phyloP scores from a whole-genome alignment of 179 eudicot species.

The Patellifolia procumbens region DNA sequence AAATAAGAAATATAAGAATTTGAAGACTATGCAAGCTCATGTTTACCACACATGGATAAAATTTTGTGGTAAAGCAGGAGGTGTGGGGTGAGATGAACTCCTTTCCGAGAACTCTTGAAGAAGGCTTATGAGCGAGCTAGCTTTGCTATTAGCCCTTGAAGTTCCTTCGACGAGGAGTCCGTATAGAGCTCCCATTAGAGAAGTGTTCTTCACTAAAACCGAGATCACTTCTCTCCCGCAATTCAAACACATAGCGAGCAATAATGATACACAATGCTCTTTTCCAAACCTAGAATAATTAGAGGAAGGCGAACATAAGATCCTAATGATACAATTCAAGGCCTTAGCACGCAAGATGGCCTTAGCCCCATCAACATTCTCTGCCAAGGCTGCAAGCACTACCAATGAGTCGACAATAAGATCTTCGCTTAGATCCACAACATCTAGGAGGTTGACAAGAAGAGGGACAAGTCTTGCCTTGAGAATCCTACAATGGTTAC shows the following conservation, averaged over 20 bases:
- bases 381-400: conserved; percentile 62
- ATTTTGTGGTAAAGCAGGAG: conserved; percentile 44
- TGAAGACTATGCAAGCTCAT: not conserved
- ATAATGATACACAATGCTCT: conserved; percentile 66
- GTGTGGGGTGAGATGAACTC: conserved; percentile 35
- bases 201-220: conserved; percentile 66
- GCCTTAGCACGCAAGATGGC: conserved; percentile 46
- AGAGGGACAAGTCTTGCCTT: conserved; percentile 61
- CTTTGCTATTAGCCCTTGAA: conserved; percentile 63
- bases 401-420: conserved; percentile 56
- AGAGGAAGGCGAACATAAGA: conserved; percentile 44
- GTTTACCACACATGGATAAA: conserved; percentile 67
- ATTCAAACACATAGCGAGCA: conserved; percentile 58
- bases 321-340: conserved; percentile 36
- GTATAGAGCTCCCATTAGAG: conserved; percentile 65
- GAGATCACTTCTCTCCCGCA: conserved; percentile 70
- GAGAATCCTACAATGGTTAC: conserved; percentile 57
- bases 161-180: conserved; percentile 55
- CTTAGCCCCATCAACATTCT: conserved; percentile 55
- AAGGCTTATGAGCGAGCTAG: conserved; percentile 58
- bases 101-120: conserved; percentile 62
- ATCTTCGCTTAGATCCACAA: conserved; percentile 48
- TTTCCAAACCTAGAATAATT: conserved; percentile 40
- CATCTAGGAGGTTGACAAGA: conserved; percentile 40
- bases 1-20: too few species aligned